Conservation (phyloP, 148 eudicot species). For the Chenopodium album region DNA sequence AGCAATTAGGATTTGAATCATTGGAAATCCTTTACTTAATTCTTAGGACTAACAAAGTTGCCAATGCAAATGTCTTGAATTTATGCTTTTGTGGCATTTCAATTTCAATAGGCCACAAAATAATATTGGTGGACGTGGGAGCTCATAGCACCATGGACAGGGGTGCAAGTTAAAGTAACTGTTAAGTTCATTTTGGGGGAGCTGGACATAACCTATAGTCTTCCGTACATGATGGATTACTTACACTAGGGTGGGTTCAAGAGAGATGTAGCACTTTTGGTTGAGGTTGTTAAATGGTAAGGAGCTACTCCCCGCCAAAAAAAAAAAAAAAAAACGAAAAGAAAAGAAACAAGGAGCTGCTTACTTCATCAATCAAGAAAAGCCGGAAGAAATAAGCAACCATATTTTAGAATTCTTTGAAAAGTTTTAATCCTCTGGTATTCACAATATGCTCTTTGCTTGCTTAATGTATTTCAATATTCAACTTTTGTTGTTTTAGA, state of each 20-base stretch:
- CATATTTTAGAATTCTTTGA: conserved; percentile 46
- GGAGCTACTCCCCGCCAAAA: conserved; percentile 32
- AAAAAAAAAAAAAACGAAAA: no score
- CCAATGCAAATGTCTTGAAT: background rate
- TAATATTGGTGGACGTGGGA: conserved; percentile 53
- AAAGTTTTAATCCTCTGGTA: conserved; percentile 27
- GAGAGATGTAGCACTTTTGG: conserved; percentile 52
- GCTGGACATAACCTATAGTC: conserved; percentile 40
- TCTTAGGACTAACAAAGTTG: background rate
- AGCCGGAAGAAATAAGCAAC: conserved; percentile 46
- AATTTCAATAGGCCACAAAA: background rate
- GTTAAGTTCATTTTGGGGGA: conserved; percentile 59
- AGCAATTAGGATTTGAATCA: no score
- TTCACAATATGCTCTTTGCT: background rate
- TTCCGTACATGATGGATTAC: conserved; percentile 48
- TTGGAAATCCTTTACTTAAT: no score
- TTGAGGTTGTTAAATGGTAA: conserved; percentile 45
- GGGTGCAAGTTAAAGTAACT: conserved; percentile 48
- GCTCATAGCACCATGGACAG: conserved; percentile 63
- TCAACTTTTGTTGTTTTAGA: background rate
- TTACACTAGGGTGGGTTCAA: conserved; percentile 53
- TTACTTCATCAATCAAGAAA: conserved; percentile 67
- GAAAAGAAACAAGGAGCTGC: conserved; percentile 37
- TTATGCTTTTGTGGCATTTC: background rate
- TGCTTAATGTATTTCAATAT: background rate